Evolutionary conservation across 345 rosid genomes (phyloP).

Genomic region (Sonneratia alba): DNA sequence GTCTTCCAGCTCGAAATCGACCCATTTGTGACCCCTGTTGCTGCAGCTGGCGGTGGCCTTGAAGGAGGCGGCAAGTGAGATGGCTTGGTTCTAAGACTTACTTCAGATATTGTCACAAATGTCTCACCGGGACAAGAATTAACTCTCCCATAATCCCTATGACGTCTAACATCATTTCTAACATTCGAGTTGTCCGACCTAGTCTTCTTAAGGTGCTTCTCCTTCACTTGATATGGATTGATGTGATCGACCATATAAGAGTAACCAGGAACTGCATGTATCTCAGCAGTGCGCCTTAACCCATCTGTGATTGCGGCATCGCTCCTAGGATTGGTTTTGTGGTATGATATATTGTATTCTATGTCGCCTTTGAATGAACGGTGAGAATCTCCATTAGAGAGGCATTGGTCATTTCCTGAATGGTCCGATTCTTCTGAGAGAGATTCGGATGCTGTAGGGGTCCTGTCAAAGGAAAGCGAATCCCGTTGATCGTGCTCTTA

Average conservation of each 20-base stretch:
- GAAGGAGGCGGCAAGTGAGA: constrained; percentile 78
- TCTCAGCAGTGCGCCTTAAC: constrained; percentile 35
- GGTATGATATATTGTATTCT: constrained; percentile 65
- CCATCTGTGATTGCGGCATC: constrained; percentile 32
- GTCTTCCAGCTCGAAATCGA: constrained; percentile 25
- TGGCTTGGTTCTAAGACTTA: constrained; percentile 72
- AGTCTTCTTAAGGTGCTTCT: constrained; percentile 35
- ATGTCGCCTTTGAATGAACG: constrained; percentile 44
- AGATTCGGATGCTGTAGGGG: constrained; percentile 54
- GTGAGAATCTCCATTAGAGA: constrained; percentile 45
- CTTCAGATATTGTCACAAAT: constrained; percentile 68
- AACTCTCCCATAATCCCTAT: constrained; percentile 25
- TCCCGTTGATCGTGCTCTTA: constrained; percentile 4
- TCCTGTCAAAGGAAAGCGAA: constrained; percentile 39
- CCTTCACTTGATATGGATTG: constrained; percentile 19
- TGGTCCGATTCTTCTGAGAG: constrained; percentile 50
- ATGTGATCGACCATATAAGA: constrained; percentile 48
- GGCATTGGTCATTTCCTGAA: constrained; percentile 39
- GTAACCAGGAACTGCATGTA: constrained; percentile 37
- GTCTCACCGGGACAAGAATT: constrained; percentile 30
- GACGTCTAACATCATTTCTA: constrained; percentile 21
- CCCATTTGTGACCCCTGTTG: constrained; percentile 25
- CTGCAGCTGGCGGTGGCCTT: constrained; percentile 59
- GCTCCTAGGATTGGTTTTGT: constrained; percentile 39
- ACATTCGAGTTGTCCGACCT: constrained; percentile 25